Evolutionary conservation across 306 rosid species (phyloP), one percentile per base, ranked within the genome.

Genomic region (Astragalus glycyphyllos): DNA sequence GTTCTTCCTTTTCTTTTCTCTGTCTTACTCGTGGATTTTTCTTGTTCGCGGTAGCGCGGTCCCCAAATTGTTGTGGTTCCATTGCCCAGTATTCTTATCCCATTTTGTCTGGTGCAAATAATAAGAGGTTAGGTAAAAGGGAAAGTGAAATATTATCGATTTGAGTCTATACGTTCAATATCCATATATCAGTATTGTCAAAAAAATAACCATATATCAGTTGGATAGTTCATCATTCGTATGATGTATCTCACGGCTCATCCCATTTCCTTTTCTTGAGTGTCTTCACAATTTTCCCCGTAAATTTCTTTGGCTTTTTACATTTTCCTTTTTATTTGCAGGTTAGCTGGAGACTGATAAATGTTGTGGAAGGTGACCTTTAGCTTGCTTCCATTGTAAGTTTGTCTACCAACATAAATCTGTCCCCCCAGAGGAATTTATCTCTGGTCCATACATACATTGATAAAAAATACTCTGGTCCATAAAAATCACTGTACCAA

Each of bases 321-420:
- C 31, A 50, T 23, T n/a, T 16, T 13, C 10, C 17, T 51, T 61
- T 34, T 26, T 0, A 1, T 37, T 61, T 81, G 77, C 88, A 86
- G 88, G 88, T 65, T 38, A 35, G 34, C 5, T 48, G 13, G 58
- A 9, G 17, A 15, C 15, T 2, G 54, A 37, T 49, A 60, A 59
- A 16, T 12, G 42, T n/a, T 14, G 26, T 53, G 44, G 12, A 31
- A 51, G 11, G 11, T 58, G 50, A 34, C 48, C 8, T 32, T 47
- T 69, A 69, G 62, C 72, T 40, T 23, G 58, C 7, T 46, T 65
- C 34, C 49, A 3, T 38, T 13, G 75, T 73, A 69, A 64, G 81
- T 78, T 77, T 71, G 55, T 10, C 31, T 59, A 40, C 45, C 45
- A 26, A 26, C 4, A 26, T 26, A 26, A 26, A 20, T 20, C 23